Conservation (phyloP, 2,329 filamentous ascomycete genomes). For the Botrytis byssoidea region DNA sequence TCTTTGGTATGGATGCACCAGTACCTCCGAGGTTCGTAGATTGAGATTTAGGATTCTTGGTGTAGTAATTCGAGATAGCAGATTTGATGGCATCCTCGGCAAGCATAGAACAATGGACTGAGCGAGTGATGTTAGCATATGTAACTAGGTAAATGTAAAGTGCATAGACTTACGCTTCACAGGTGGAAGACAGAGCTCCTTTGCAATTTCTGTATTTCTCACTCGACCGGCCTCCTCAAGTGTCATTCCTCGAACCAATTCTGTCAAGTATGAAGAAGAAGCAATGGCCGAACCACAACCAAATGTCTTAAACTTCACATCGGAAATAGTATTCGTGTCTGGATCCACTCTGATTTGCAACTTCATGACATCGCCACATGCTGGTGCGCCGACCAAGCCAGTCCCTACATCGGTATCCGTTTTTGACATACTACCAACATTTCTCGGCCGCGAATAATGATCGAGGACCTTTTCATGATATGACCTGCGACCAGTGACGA, state of each 20-base stretch:
- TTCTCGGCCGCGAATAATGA: conserved; percentile 77
- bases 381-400: conserved; percentile 85
- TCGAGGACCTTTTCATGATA: conserved; percentile 59
- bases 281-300: conserved; percentile 94
- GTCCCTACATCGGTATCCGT: conserved; percentile 81
- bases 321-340: conserved; percentile 80
- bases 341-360: conserved; percentile 91
- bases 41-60: conserved; percentile 78
- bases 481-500: conserved; percentile 33
- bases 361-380: conserved; percentile 92
- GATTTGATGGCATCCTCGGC: conserved; percentile 92
- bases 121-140: conserved; percentile 32
- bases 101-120: conserved; percentile 89
- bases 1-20: conserved; percentile 63
- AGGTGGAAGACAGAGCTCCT: conserved; percentile 86
- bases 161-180: conserved; percentile 70
- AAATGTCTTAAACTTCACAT: conserved; percentile 98
- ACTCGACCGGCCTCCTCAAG: conserved; percentile 90
- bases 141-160: conserved; percentile 11
- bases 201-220: conserved; percentile 96
- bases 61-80: conserved; percentile 87
- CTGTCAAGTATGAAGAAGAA: conserved; percentile 89
- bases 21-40: conserved; percentile 76
- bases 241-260: conserved; percentile 93
- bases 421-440: conserved; percentile 78